phyloP scores from a whole-genome alignment of 1,284 basidiomycete genomes.

The Ganoderma leucocontextum region DNA sequence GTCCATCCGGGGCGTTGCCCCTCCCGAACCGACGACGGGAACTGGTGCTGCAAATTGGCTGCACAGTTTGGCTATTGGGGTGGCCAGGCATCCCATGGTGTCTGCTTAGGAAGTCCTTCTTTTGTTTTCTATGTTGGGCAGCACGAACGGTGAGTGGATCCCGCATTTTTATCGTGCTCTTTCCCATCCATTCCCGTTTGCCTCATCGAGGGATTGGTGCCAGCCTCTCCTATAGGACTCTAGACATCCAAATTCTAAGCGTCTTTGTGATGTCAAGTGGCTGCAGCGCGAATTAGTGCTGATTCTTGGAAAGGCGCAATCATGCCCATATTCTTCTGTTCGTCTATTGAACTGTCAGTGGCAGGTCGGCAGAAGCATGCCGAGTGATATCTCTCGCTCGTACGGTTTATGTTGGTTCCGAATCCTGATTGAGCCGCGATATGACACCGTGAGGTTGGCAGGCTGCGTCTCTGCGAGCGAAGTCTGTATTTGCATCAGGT shows the following conservation, averaged over 20 bases:
- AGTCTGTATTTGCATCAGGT: not conserved
- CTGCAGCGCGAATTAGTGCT: not conserved
- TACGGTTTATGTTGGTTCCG: not conserved
- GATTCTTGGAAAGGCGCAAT: not conserved
- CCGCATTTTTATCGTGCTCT: not conserved
- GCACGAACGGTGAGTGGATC: not conserved
- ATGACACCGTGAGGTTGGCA: not conserved
- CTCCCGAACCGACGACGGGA: not conserved
- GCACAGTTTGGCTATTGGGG: not conserved
- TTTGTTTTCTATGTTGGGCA: not conserved
- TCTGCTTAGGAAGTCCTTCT: not conserved
- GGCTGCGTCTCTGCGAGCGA: not conserved
- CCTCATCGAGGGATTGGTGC: not conserved
- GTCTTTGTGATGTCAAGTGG: not conserved
- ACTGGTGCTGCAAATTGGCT: not conserved
- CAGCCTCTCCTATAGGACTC: not conserved
- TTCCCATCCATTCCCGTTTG: not conserved
- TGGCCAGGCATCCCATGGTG: not conserved
- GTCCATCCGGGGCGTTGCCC: not conserved
- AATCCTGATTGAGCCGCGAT: not conserved
- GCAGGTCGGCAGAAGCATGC: not conserved
- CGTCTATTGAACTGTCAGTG: not conserved
- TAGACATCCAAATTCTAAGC: not conserved
- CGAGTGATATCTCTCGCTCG: not conserved
- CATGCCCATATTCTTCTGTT: not conserved